A percentile compares a stretch with the other conserved stretches of the same genome.
These are phyloP conservation scores for Picea glauca DNA, from an alignment of 75 land plant species.

Conservation along the genomic window DNA sequence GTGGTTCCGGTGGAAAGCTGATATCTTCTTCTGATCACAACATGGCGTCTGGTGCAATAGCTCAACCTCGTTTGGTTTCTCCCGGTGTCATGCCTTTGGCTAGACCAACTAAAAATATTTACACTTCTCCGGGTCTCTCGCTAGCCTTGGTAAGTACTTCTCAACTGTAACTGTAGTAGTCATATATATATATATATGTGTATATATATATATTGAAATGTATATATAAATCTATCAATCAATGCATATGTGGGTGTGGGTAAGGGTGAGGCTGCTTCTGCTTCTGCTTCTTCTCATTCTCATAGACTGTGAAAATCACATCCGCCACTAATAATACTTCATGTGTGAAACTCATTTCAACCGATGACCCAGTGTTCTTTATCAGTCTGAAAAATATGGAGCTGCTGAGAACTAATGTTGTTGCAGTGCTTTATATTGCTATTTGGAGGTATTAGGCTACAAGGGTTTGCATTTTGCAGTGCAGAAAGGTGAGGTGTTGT, in stretches of 20 bases:
- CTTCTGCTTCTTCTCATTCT: background rate
- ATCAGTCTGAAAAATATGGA: background rate
- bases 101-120: slow-evolving; percentile 11
- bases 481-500: background rate
- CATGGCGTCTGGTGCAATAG: slow-evolving; percentile 37
- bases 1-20: background rate
- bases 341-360: background rate
- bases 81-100: slow-evolving; percentile 10
- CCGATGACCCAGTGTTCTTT: background rate
- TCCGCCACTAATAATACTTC: background rate
- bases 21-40: slow-evolving; percentile 2
- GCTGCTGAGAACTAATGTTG: background rate
- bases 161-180: background rate
- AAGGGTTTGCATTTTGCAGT: background rate
- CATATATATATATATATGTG: background rate
- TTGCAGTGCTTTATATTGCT: background rate
- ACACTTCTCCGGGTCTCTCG: slow-evolving; percentile 62
- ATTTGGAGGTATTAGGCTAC: background rate
- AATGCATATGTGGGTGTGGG: background rate
- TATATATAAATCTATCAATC: background rate
- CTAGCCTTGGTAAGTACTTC: slow-evolving; percentile 44
- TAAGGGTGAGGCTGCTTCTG: background rate
- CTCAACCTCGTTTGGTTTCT: slow-evolving; percentile 26
- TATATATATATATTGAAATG: background rate
- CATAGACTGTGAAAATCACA: background rate